These are phyloP conservation scores for Trichomonas tenax DNA, from an alignment of 208 protist genomes.

Conservation along the genomic window DNA sequence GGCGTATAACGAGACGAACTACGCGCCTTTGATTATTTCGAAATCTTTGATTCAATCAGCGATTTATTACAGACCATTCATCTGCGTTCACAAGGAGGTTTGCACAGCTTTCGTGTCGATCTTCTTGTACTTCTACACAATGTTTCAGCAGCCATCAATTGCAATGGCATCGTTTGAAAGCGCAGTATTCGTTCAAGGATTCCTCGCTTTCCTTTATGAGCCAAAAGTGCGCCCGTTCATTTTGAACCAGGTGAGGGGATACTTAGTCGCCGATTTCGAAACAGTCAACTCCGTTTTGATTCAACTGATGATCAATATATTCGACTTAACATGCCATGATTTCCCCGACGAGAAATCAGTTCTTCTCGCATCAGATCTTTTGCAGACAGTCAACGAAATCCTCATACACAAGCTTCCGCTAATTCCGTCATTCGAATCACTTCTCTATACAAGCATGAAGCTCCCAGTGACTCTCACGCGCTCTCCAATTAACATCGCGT, in stretches of 20 bases:
- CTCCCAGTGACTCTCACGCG: not conserved
- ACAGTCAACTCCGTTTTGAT: not conserved
- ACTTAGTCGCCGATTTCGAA: not conserved
- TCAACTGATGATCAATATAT: not conserved
- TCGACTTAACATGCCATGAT: not conserved
- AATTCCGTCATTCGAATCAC: not conserved
- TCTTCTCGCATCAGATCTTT: not conserved
- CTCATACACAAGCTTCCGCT: not conserved
- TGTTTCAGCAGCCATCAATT: not conserved
- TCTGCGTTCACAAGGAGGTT: not conserved
- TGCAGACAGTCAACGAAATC: not conserved
- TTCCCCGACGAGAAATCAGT: not conserved
- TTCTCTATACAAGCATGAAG: not conserved
- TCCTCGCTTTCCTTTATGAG: not conserved
- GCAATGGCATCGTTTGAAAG: not conserved
- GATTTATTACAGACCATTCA: not conserved
- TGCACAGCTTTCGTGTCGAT: not conserved
- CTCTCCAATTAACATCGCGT: not conserved
- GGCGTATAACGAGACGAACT: not conserved
- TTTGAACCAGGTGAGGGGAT: not conserved
- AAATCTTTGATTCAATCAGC: not conserved
- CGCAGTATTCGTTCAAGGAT: not conserved
- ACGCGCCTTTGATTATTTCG: not conserved
- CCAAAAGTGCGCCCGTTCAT: not conserved
- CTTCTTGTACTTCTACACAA: not conserved